Base-by-base conservation (phyloP, 2,329 filamentous ascomycete genomes). In the Alternaria sp. region DNA sequence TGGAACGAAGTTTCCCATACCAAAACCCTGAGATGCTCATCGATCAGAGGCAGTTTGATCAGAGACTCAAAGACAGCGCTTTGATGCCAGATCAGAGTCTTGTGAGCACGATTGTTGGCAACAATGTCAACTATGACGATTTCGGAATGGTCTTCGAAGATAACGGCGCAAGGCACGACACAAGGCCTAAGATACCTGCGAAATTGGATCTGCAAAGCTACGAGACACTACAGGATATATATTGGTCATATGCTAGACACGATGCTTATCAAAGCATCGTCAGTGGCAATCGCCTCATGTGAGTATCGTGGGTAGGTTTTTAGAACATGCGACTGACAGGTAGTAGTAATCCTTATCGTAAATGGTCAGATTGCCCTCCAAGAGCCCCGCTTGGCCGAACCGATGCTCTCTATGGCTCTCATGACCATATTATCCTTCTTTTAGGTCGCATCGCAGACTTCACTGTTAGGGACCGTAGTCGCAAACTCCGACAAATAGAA, bases 171-270 rank as follows among this genome's bases (percentile, higher is more conserved):
- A 64, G 63, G 34, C 42, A 72, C 78, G 54, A 60, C 54, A 82
- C 30, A 78, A 79, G 9, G 16, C 82, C 82, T 62, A 59, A 43
- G 8, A 41, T 68, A 12, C 60, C 71, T 49, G 62, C 63, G 34
- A 64, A 69, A 65, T 49, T 79, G 16, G 94, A 98, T 62, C 85
- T 96, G 48, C 89, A 92, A 63, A 89, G 87, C 41, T 96, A 91
- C 71, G 91, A 95, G 71, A 89, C 91, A 16, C 84, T 95, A 39
- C 88, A 91, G 65, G 95, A 98, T 78, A 80, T 98, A 5, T 96
- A 91, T 74, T 99, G 94, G 94, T 97, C 93, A 91, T 97, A 94
- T 75, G 90, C 87, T 70, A 96, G 97, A 78, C 95, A 97, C 83
- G 95, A 98, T 76, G 88, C 91, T 8, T 96, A 94, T 69, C 94